A percentile compares a stretch with the other conserved stretches of the same genome.
These are phyloP conservation scores for Berkeleyomyces basicola DNA, from an alignment of 2,329 filamentous ascomycete species.

Conservation along the genomic window DNA sequence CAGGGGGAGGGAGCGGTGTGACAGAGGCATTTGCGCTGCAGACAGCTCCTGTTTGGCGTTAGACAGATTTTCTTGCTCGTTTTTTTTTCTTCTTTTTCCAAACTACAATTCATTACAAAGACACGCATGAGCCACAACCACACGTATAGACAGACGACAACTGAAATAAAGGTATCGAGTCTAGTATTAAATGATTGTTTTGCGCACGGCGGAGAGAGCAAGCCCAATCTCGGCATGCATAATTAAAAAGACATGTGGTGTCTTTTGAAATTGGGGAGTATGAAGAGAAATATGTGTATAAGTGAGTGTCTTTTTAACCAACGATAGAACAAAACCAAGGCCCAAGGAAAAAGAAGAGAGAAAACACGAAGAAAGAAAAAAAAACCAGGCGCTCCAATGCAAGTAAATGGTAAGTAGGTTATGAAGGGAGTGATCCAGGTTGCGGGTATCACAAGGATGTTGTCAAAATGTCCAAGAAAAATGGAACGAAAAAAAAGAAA, in stretches of 20 bases:
- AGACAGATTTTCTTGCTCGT: no score
- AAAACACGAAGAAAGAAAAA: not conserved
- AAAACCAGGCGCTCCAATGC: not conserved
- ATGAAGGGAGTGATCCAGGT: not conserved
- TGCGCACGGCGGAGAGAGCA: not conserved
- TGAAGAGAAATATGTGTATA: no score
- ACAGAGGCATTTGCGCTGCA: no score
- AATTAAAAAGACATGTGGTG: not conserved
- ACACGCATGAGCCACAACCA: not conserved
- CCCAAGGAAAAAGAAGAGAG: not conserved
- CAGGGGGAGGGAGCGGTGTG: not conserved
- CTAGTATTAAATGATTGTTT: not conserved
- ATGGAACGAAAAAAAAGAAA: not conserved
- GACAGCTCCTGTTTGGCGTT: no score
- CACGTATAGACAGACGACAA: not conserved
- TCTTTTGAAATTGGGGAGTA: no score
- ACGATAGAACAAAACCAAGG: no score
- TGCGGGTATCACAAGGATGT: not conserved
- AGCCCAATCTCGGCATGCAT: not conserved
- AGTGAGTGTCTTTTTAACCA: no score
- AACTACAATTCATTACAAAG: no score
- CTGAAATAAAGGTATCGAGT: not conserved
- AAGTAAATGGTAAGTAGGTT: not conserved
- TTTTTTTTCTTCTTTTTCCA: no score
- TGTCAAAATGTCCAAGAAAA: not conserved